Evolutionary conservation across 2,329 filamentous ascomycete species (phyloP).

Genomic region (Calcarisporium arbuscula): DNA sequence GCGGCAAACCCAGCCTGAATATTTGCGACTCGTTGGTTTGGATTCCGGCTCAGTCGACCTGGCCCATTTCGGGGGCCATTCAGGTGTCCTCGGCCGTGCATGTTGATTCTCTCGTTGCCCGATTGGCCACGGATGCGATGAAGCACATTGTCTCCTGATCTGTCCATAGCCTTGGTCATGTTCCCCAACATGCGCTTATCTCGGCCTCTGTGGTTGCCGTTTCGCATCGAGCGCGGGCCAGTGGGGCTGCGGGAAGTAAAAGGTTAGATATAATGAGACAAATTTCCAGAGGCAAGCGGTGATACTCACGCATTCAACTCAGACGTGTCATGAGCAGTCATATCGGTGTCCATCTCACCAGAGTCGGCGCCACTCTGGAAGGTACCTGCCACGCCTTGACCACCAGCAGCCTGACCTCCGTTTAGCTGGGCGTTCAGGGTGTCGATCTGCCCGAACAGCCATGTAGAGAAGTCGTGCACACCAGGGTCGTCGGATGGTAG

Average conservation of each 20-base stretch:
- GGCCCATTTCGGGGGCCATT: slow-evolving; percentile 61
- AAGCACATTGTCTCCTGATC: slow-evolving; percentile 65
- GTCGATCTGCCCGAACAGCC: slow-evolving; percentile 88
- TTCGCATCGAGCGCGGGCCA: slow-evolving; percentile 91
- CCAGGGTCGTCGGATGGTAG: slow-evolving; percentile 77
- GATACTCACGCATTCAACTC: slow-evolving; percentile 54
- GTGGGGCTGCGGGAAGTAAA: slow-evolving; percentile 59
- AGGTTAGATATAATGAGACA: not conserved
- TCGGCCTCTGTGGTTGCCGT: slow-evolving; percentile 53
- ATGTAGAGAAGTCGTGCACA: slow-evolving; percentile 76
- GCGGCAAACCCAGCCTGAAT: slow-evolving; percentile 43
- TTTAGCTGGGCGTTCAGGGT: slow-evolving; percentile 58
- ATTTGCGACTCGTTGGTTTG: slow-evolving; percentile 43
- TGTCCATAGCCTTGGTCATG: slow-evolving; percentile 75
- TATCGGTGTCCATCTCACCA: slow-evolving; percentile 61
- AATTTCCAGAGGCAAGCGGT: not conserved
- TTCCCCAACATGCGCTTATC: slow-evolving; percentile 83
- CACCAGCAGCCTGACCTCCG: slow-evolving; percentile 31
- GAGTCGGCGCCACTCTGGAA: slow-evolving; percentile 26
- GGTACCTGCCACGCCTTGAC: slow-evolving; percentile 21
- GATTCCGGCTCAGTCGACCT: slow-evolving; percentile 42
- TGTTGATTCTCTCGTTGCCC: slow-evolving; percentile 74
- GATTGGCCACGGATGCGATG: slow-evolving; percentile 71
- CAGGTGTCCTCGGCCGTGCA: slow-evolving; percentile 63
- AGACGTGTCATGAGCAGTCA: slow-evolving; percentile 51